Conservation (phyloP, 140 eudicot genomes). For the Flaveria floridana region DNA sequence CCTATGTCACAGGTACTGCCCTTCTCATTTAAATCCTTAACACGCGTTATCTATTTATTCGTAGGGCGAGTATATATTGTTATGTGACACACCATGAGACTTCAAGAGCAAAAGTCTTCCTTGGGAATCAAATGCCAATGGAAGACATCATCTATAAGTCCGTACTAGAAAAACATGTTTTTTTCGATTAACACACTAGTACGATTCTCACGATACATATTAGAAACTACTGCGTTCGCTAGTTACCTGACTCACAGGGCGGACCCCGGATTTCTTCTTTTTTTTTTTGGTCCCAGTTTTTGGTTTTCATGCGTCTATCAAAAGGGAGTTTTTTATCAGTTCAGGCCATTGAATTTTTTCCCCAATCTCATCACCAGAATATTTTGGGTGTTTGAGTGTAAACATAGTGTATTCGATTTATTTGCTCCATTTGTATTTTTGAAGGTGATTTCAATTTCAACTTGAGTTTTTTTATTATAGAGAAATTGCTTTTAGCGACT, state of each 20-base stretch:
- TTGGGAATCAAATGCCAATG: neutral
- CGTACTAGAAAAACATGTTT: neutral
- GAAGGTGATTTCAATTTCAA: neutral
- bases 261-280: too few relatives aligned
- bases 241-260: neutral
- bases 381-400: too few relatives aligned
- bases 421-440: neutral
- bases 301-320: too few relatives aligned
- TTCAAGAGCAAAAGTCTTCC: neutral
- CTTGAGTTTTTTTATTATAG: neutral
- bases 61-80: neutral
- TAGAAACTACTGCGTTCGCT: neutral
- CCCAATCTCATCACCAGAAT: neutral
- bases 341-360: too few relatives aligned
- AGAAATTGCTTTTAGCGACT: too few relatives aligned
- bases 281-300: too few relatives aligned
- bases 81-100: neutral
- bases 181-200: neutral
- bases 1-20: slow-evolving; percentile 44
- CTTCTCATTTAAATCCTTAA: neutral
- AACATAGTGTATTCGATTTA: too few relatives aligned
- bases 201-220: neutral
- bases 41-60: neutral
- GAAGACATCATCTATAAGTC: neutral
- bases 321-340: too few relatives aligned